Base-by-base conservation (phyloP, 257 asterid species). In the Echites panduratus region DNA sequence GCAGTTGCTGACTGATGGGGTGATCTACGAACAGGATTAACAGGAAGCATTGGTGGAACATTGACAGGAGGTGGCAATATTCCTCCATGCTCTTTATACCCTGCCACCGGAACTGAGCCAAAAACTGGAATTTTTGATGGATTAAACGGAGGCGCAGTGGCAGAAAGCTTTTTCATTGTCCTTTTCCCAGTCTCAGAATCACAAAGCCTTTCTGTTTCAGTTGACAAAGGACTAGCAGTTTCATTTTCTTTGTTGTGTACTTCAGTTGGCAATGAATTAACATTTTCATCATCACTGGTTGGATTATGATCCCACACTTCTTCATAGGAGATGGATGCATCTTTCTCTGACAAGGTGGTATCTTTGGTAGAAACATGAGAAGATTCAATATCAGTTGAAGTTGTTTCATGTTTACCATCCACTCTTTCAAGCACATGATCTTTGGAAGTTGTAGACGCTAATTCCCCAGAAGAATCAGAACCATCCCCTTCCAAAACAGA, bases 1-100 rank as follows among this genome's bases (percentile, higher is more conserved):
- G 90, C 85, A 19, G 96, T 80, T 52, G 90, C 93, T n/a, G 97
- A 90, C 66, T 87, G 97, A 72, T 90, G 96, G 0, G 89, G 94
- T 9, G 96, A 86, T 72, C 96, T 81, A 66, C 96, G 90, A 70
- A 77, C 86, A 73, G 93, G 92, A 81, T 63, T 86, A 72, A 86
- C 82, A 2, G 90, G 75, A 26, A 87, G 75, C 77, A 87, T 63
- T 0, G 97, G 92, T 38, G 89, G 82, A 22, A 90, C 81, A 76
- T 79, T 85, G 47, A 83, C 80, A 47, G 93, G 96, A 22, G 93
- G 86, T 7, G 94, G 96, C 73, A 89, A 81, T 69, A 91, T 81
- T 62, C 95, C 97, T 79, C 96, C 95, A 32, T 81, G 89, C 81
- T 89, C 95, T 14, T 82, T 85, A 68, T 82, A 83, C 35, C 78